These are phyloP conservation scores for Entomortierella lignicola DNA, from an alignment of 192 early-diverging fungal species.

Conservation along the genomic window DNA sequence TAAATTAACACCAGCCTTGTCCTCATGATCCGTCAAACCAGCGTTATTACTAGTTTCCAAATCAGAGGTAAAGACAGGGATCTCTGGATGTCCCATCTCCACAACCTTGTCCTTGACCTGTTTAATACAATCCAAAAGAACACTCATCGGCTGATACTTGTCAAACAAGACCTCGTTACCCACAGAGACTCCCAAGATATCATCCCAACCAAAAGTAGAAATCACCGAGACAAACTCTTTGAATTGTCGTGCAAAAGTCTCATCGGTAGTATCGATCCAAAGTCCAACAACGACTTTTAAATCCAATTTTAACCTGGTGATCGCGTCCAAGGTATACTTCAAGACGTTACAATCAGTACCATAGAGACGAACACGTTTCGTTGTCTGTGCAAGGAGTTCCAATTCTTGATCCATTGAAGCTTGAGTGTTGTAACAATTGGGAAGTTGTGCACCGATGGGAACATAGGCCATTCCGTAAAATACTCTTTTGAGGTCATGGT, in stretches of 20 bases:
- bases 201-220: constrained; percentile 32
- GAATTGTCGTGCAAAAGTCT: constrained; percentile 52
- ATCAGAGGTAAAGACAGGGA: constrained; percentile 57
- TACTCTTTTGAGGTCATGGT: constrained; percentile 38
- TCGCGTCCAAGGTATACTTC: constrained; percentile 31
- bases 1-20: constrained; percentile 53
- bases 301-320: constrained; percentile 47
- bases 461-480: constrained; percentile 62
- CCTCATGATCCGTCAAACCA: constrained; percentile 33
- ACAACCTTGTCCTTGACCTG: constrained; percentile 46
- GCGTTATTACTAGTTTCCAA: constrained; percentile 25
- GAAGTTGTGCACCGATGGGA: constrained; percentile 47
- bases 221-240: constrained; percentile 37
- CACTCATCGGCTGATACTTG: constrained; percentile 8
- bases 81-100: constrained; percentile 33
- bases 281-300: constrained; percentile 54
- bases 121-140: constrained; percentile 22
- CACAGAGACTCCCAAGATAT: constrained; percentile 56
- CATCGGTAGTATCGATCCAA: constrained; percentile 54
- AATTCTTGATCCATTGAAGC: constrained; percentile 49
- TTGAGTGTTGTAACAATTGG: constrained; percentile 56
- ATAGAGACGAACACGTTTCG: constrained; percentile 55
- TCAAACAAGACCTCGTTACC: constrained; percentile 62
- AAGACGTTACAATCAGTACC: constrained; percentile 59
- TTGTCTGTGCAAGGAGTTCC: constrained; percentile 48